These are phyloP conservation scores for Yamadazyma membranifaciens DNA, from an alignment of 1,139 yeast species.

Conservation along the genomic window DNA sequence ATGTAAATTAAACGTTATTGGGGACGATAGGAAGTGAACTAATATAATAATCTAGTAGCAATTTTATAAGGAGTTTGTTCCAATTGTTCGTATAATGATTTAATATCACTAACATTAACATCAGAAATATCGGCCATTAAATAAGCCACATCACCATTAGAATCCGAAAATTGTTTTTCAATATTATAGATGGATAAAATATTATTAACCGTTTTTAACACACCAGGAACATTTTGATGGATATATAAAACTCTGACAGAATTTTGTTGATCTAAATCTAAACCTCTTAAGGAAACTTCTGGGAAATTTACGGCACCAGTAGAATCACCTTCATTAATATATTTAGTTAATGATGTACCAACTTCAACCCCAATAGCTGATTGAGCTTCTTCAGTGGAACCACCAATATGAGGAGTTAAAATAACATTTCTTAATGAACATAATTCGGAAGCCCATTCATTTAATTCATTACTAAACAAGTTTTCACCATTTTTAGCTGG, in stretches of 20 bases:
- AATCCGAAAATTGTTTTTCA: conserved; percentile 96
- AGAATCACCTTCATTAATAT: conserved; percentile 96
- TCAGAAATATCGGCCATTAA: conserved; percentile 96
- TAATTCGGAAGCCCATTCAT: conserved; percentile 82
- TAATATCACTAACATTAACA: conserved; percentile 79
- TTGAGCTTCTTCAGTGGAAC: conserved; percentile 99
- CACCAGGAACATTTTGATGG: conserved; percentile 99
- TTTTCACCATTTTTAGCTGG: conserved; percentile 96
- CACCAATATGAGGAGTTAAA: conserved; percentile 97
- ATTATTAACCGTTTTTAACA: conserved; percentile 93
- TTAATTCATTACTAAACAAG: conserved; percentile 67
- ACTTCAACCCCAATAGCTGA: conserved; percentile 97
- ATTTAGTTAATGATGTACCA: conserved; percentile 78
- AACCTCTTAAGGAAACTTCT: conserved; percentile 88
- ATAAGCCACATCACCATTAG: conserved; percentile 94
- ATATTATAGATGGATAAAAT: conserved; percentile 93
- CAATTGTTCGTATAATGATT: conserved; percentile 78
- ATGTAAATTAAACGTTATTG: neutral
- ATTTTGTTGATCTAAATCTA: conserved; percentile 84
- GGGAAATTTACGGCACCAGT: conserved; percentile 98
- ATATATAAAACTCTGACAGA: conserved; percentile 92
- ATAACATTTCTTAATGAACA: conserved; percentile 83
- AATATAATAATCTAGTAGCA: conserved; percentile 87
- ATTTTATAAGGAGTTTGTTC: conserved; percentile 91
- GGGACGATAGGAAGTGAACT: conserved; percentile 13